A percentile compares a stretch with the other conserved stretches of the same genome.
Evolutionary conservation across 2,329 filamentous ascomycete species (phyloP).

Genomic region (Coccinonectria pachysandricola): DNA sequence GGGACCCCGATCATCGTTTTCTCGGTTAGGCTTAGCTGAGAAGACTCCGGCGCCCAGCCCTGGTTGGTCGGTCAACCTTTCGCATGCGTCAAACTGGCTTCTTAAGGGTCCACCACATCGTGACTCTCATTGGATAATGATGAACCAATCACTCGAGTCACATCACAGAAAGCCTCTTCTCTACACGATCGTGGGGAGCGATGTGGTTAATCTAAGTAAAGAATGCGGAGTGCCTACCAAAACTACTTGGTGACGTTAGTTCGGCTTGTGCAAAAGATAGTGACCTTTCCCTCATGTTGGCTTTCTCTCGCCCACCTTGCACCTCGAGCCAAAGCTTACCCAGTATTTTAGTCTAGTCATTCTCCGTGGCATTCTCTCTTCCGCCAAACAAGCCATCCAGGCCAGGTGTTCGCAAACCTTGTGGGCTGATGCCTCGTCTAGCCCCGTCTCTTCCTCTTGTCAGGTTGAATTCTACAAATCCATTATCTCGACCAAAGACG

Average conservation of each 20-base stretch:
- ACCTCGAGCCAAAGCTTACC: too few relatives aligned
- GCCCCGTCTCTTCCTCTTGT: conserved; percentile 5
- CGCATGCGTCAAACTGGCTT: conserved; percentile 3
- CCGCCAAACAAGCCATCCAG: conserved; percentile 38
- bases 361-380: conserved; percentile 35
- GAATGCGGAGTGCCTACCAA: too few relatives aligned
- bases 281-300: too few relatives aligned
- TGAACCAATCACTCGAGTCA: too few relatives aligned
- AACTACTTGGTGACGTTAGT: too few relatives aligned
- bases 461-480: conserved; percentile 1
- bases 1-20: conserved; percentile 9
- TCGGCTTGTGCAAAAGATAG: too few relatives aligned
- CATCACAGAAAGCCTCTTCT: too few relatives aligned
- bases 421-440: conserved; percentile 24
- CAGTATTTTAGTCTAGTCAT: not conserved
- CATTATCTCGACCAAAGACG: conserved; percentile 5
- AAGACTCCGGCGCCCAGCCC: conserved; percentile 5
- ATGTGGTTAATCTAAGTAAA: too few relatives aligned
- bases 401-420: conserved; percentile 31
- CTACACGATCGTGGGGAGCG: too few relatives aligned
- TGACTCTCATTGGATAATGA: too few relatives aligned
- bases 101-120: too few relatives aligned
- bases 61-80: conserved; percentile 18
- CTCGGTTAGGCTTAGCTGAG: conserved; percentile 10
- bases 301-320: too few relatives aligned